Base-by-base conservation (phyloP, 805 yeast genomes). In the Nakazawaea anatomiae region DNA sequence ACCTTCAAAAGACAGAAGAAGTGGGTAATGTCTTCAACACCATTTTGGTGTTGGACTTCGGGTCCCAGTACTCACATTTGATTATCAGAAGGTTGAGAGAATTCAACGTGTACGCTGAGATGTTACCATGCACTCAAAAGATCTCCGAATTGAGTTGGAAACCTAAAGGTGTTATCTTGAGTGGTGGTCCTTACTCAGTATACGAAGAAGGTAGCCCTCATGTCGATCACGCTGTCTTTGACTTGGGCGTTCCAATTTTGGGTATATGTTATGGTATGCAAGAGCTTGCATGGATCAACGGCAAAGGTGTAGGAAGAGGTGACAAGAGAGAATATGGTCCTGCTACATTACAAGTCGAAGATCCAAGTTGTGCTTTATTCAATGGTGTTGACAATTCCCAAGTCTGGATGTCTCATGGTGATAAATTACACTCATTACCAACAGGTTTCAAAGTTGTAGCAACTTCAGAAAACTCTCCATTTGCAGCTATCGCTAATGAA, bases 361-460 rank as follows among this genome's bases (percentile, higher is more conserved):
- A 89, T 65, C 57, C 71, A 41, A 52, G 70, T 25, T 82, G 89
- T 68, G 82, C 87, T 25, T 75, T 94, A 56, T 94, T 94, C 72
- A 76, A 83, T 56, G 97, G 85, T 55, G 89, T 94, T 60, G 95
- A 90, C 70, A 86, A 94, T 74, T 89, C 96, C 53, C 91, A 86
- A 68, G 97, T 94, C 55, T 94, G 99, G 99, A 94, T 94, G 99
- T 91, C 98, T 46, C 99, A 94, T 71, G 96, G 96, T 65, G 99
- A 94, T 74, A 94, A 94, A 77, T 79, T 94, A 64, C 83, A 83
- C 62, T 87, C 92, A 49, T 79, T 94, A 60, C 99, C 99, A 62
- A 77, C 79, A 43, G 96, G 95, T 39, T 94, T 82, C 80, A 82
- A 85, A 68, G 80, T 87, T 54, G 89, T 91, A 55, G 99, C 97